Base-by-base conservation (phyloP, 1,139 yeast species). In the Scheffersomyces titani region DNA sequence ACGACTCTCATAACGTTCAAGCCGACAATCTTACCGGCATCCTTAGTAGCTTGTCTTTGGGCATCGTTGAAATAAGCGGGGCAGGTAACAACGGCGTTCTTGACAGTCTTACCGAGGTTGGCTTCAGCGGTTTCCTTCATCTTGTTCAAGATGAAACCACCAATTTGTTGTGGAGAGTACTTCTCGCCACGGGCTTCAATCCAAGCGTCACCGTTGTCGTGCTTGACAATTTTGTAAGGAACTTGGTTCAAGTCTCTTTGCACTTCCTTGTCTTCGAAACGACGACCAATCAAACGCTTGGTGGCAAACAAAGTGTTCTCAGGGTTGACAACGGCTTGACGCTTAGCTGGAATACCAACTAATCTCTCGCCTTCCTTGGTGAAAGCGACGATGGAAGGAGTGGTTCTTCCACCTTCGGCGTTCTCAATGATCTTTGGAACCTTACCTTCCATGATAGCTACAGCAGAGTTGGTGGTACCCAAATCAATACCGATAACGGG, bases 381-480 rank as follows among this genome's bases (percentile, higher is more conserved):
- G 87, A 94, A 93, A 58, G 98, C 99, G 67, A 94, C 99, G 55
- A 94, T 96, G 52, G 99, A 94, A 51, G 99, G 99, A 53, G 99
- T 94, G 63, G 99, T 94, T 82, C 99, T 90, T 58, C 97, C 90
- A 87, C 99, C 99, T 83, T 94, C 99, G 61, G 97, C 90, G 81
- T 94, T 94, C 83, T 93, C 98, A 70, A 94, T 90, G 70, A 96
- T 96, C 82, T 92, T 92, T 70, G 99, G 98, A 60, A 89, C 80
- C 80, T 92, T 90, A 75, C 99, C 99, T 79, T 92, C 97, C 97
- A 94, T 93, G 65, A 94, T 82, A 61, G 99, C 99, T 64, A 94
- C 99, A 59, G 99, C 98, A 57, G 99, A 94, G 87, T 94, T 94
- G 78, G 98, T 94, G 77, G 98, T 94, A 82, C 99, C 99, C 76